phyloP scores from a whole-genome alignment of 2,329 filamentous ascomycete genomes.

The Kalaharituber pfeilii region DNA sequence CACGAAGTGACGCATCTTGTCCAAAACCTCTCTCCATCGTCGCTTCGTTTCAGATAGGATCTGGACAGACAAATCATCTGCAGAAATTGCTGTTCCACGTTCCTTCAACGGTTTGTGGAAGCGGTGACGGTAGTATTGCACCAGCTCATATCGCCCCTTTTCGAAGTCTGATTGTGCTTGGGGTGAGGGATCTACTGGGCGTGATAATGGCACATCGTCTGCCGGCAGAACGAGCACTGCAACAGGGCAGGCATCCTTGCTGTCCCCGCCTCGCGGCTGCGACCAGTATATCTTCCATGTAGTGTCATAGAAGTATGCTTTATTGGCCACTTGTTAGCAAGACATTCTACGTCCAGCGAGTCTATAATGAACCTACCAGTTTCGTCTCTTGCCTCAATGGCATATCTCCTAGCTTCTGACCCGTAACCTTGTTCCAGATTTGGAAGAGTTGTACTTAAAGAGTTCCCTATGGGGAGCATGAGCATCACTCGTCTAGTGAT shows the following conservation, averaged over 20 bases:
- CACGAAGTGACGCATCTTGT: neutral
- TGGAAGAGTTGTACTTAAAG: neutral
- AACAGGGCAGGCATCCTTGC: neutral
- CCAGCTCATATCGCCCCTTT: neutral
- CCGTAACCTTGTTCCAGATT: slow-evolving; percentile 1
- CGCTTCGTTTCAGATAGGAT: neutral
- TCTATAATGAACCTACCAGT: neutral
- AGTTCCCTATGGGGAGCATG: neutral
- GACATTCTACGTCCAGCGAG: no score
- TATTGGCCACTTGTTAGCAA: neutral
- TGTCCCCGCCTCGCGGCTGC: neutral
- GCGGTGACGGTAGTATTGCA: neutral
- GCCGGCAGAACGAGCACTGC: neutral
- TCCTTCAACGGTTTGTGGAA: neutral
- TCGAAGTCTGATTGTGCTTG: neutral
- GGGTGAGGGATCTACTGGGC: neutral
- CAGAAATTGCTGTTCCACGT: neutral
- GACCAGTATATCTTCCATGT: neutral
- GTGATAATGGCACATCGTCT: neutral
- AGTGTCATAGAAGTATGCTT: neutral
- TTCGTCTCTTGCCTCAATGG: neutral
- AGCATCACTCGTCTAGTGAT: neutral
- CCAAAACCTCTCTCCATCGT: neutral
- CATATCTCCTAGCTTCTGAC: neutral
- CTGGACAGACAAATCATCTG: neutral